Conservation (phyloP, 1,284 basidiomycete genomes). For the Pseudomicrostroma phylloplanum region DNA sequence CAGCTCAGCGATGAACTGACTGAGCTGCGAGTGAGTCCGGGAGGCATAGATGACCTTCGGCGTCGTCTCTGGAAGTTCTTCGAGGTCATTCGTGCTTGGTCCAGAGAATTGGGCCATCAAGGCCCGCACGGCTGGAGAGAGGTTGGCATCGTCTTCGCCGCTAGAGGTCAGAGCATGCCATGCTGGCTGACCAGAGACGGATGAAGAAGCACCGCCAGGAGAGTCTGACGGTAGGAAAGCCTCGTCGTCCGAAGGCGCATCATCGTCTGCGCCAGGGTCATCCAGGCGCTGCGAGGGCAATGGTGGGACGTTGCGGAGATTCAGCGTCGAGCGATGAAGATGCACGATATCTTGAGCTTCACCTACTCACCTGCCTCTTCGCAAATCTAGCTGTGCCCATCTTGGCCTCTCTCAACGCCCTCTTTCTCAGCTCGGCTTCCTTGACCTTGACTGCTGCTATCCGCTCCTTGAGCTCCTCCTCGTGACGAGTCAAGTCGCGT, state of each 20-base stretch:
- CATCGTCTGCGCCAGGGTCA: background rate
- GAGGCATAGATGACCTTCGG: constrained; percentile 77
- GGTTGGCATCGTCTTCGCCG: constrained; percentile 33
- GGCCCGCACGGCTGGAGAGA: constrained; percentile 71
- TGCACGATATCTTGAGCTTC: background rate
- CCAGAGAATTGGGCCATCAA: constrained; percentile 60
- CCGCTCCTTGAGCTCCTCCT: constrained; percentile 46
- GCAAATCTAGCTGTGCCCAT: background rate
- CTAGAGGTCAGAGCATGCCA: constrained; percentile 4
- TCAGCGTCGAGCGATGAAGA: too few relatives aligned
- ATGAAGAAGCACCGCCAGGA: background rate
- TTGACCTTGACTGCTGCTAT: constrained; percentile 30
- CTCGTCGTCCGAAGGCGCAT: background rate
- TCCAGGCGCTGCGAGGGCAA: background rate
- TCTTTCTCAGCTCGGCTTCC: constrained; percentile 24
- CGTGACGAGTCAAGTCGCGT: constrained; percentile 35
- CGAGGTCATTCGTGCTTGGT: constrained; percentile 34
- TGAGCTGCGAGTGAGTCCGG: constrained; percentile 87
- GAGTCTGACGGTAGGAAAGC: background rate
- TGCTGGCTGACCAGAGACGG: background rate
- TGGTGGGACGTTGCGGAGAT: background rate
- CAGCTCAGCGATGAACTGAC: constrained; percentile 82
- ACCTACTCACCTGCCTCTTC: background rate
- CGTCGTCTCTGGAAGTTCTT: constrained; percentile 45
- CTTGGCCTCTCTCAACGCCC: constrained; percentile 6